Conservation (phyloP, 345 rosid genomes). For the Cardamine chenopodiifolia region DNA sequence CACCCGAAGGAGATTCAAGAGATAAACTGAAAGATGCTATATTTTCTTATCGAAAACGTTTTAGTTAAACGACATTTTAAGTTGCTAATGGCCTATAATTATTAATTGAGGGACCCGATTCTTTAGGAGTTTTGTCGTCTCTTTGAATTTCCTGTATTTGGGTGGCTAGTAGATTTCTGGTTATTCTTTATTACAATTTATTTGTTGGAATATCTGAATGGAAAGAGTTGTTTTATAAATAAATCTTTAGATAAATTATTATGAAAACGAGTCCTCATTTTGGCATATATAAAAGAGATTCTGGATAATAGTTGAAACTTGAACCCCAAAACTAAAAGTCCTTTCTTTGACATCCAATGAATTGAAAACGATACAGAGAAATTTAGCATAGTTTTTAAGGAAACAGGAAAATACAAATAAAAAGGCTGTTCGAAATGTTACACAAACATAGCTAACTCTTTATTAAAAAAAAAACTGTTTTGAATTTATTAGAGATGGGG, state of each 20-base stretch:
- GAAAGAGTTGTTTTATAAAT: not conserved
- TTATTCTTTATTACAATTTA: not conserved
- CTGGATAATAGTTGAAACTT: not conserved
- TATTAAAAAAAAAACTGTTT: not conserved
- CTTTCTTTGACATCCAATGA: conserved; percentile 1
- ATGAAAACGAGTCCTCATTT: conserved; percentile 11
- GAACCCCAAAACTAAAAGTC: not conserved
- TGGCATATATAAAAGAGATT: conserved; percentile 13
- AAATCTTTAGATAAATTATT: conserved; percentile 1
- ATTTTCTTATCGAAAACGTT: not conserved
- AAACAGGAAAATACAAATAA: not conserved
- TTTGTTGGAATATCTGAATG: conserved; percentile 5
- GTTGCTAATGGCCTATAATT: conserved; percentile 10
- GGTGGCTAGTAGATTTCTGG: conserved; percentile 17
- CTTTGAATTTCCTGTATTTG: conserved; percentile 13
- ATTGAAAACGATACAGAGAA: not conserved
- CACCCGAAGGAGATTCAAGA: not conserved
- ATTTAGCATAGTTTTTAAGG: not conserved
- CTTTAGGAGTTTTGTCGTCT: conserved; percentile 9
- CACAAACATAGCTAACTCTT: not conserved
- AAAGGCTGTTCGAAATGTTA: not conserved
- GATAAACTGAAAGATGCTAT: not conserved
- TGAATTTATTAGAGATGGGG: not conserved
- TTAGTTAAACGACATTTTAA: not conserved
- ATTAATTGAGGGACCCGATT: conserved; percentile 23